Base-by-base conservation (phyloP, 805 yeast species). In the Blastobotrys mokoenaii region DNA sequence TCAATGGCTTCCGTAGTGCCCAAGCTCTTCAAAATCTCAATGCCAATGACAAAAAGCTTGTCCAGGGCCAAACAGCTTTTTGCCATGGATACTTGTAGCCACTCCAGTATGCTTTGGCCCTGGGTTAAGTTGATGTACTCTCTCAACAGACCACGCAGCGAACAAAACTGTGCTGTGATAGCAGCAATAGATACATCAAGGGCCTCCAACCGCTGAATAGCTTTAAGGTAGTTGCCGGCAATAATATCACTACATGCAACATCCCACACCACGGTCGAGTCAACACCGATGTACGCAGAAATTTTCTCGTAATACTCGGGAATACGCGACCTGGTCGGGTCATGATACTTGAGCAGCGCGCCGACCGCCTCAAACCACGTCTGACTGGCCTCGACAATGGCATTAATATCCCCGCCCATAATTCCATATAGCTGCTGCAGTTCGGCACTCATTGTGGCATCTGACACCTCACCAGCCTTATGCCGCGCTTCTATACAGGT, bases 301-400 rank as follows among this genome's bases (percentile, higher is more conserved):
- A 61, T 59, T 18, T 32, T 18, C 2, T 50, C 41, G 43, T 43
- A 64, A 44, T 54, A 63, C 22, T 60, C 66, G 15, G 40, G 22
- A 32, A 63, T 33, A 16, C 64, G 48, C 7, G 52, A 40, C 1
- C 51, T 53, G 2, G 58, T 37, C 7, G 66, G 61, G 40, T 63
- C 67, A 32, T 50, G 55, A 30, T 57, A 58, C 42, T 48, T 45
- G 42, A 60, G 48, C 30, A 60, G 44, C 6, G 64, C 58, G 2
- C 55, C 59, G 10, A 61, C 40, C 11, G 57, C 58, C 30, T 62
- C 66, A 36, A 50, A 60, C 67, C 67, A 63, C n/a, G 59, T 49
- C 18, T 50, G 52, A 16, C 55, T 37, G 2, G 46, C 40, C 16
- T 51, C 49, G 17, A 55, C 27, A 15, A 63, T 52, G 5, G 62